A percentile compares a stretch with the other conserved stretches of the same genome.
phyloP scores from a whole-genome alignment of 352 stramenopile genomes.

The Phytophthora chlamydospora region DNA sequence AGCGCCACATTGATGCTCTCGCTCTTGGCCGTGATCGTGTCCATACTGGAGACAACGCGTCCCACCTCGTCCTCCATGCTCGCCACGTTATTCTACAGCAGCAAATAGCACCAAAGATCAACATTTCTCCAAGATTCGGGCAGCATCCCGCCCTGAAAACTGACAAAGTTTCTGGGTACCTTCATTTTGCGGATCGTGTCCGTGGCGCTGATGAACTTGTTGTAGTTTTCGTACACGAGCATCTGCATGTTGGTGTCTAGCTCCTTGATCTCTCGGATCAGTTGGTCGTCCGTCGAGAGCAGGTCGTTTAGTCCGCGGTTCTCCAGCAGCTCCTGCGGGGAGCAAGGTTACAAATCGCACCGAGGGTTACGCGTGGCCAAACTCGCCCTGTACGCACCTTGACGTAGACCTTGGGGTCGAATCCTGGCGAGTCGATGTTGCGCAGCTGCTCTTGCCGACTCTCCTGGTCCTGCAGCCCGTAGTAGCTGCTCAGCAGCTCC shows the following conservation, averaged over 20 bases:
- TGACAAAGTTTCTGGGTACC: slow-evolving; percentile 21
- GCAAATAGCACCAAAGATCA: background rate
- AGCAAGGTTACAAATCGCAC: slow-evolving; percentile 11
- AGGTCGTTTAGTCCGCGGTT: slow-evolving; percentile 74
- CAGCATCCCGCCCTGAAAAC: slow-evolving; percentile 6
- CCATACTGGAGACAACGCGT: slow-evolving; percentile 88
- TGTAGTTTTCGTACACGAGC: slow-evolving; percentile 99
- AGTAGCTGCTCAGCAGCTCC: slow-evolving; percentile 90
- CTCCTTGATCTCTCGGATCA: slow-evolving; percentile 92
- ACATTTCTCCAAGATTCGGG: background rate
- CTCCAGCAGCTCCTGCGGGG: slow-evolving; percentile 59
- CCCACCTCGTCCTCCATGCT: slow-evolving; percentile 92
- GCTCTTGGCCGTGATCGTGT: slow-evolving; percentile 87
- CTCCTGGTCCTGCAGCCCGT: slow-evolving; percentile 80
- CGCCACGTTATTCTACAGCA: slow-evolving; percentile 83
- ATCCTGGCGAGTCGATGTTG: slow-evolving; percentile 81
- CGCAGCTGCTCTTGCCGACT: slow-evolving; percentile 67
- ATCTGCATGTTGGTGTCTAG: slow-evolving; percentile 99
- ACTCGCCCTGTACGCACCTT: slow-evolving; percentile 40
- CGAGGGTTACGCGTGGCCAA: background rate
- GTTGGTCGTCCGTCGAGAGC: slow-evolving; percentile 68
- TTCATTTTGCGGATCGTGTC: slow-evolving; percentile 98
- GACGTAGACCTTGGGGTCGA: slow-evolving; percentile 76
- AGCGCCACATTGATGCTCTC: slow-evolving; percentile 90
- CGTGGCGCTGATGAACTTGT: slow-evolving; percentile 99